A percentile compares a stretch with the other conserved stretches of the same genome.
phyloP scores from a whole-genome alignment of 1,284 basidiomycete genomes.

The Cryptococcus neoformans region DNA sequence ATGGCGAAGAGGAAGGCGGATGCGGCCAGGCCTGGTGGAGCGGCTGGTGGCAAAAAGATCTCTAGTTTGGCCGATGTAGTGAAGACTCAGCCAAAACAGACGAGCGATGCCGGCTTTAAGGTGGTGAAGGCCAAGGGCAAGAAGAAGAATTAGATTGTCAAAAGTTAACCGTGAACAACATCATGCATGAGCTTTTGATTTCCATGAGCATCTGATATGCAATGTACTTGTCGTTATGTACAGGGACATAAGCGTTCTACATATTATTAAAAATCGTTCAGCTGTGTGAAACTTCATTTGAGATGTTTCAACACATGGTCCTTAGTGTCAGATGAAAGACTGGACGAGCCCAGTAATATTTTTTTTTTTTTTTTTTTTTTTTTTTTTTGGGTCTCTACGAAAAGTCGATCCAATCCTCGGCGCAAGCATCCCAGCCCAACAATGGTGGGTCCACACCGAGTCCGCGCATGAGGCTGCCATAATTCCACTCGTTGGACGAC shows the following conservation, averaged over 20 bases:
- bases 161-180: not conserved
- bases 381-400: too few species aligned
- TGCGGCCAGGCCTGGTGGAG: constrained; percentile 47
- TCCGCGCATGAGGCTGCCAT: constrained; percentile 32
- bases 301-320: too few species aligned
- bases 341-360: too few species aligned
- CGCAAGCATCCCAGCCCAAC: constrained; percentile 38
- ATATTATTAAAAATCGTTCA: too few species aligned
- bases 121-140: constrained; percentile 92
- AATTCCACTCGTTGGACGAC: constrained; percentile 29
- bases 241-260: too few species aligned
- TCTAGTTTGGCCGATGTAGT: constrained; percentile 58
- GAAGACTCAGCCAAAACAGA: constrained; percentile 76
- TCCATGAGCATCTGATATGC: too few species aligned
- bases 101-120: constrained; percentile 80
- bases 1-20: constrained; percentile 80
- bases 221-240: too few species aligned
- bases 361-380: too few species aligned
- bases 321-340: too few species aligned
- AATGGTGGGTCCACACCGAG: constrained; percentile 41
- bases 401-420: constrained; percentile 33
- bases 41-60: constrained; percentile 15
- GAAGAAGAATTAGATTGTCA: constrained; percentile 49
- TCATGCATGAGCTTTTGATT: not conserved
- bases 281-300: too few species aligned